Percentiles rank a stretch among this genome's conserved stretches.
Evolutionary conservation across 2,329 filamentous ascomycete species (phyloP).

Genomic region (Fusarium nanum): DNA sequence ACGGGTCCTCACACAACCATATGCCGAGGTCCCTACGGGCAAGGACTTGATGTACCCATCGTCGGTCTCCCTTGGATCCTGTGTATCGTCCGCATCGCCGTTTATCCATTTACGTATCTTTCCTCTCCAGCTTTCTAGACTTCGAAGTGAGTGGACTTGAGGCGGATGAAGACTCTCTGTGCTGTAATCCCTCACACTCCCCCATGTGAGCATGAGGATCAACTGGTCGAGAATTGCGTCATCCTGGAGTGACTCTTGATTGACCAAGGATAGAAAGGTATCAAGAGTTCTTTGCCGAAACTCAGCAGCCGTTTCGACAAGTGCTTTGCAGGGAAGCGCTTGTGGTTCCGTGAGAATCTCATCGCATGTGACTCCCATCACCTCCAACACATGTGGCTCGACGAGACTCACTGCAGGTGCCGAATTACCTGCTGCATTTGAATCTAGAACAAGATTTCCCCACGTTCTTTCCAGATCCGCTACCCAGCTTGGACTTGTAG

Average conservation of each 20-base stretch:
- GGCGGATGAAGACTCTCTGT: accelerated
- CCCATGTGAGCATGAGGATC: not conserved
- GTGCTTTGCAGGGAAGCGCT: not conserved
- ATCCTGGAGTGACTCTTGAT: not conserved
- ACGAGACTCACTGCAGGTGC: not conserved
- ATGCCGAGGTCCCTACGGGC: accelerated
- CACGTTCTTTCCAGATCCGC: not conserved
- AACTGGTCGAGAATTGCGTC: not conserved
- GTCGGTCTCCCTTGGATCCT: not conserved
- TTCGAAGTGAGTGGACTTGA: accelerated
- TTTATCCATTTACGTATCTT: not conserved
- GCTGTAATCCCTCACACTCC: not conserved
- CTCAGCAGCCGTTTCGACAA: not conserved
- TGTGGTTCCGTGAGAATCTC: not conserved
- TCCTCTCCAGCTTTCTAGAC: not conserved
- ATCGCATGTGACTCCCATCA: not conserved
- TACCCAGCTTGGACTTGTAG: not conserved
- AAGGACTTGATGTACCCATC: not conserved
- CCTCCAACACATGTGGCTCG: not conserved
- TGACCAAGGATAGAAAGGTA: not conserved
- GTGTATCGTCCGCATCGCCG: accelerated
- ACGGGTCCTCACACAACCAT: not conserved
- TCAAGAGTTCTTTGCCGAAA: not conserved
- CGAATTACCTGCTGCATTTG: not conserved
- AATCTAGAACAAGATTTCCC: not conserved